phyloP scores from a whole-genome alignment of 2,329 filamentous ascomycete species.

The Didymella keratinophila region DNA sequence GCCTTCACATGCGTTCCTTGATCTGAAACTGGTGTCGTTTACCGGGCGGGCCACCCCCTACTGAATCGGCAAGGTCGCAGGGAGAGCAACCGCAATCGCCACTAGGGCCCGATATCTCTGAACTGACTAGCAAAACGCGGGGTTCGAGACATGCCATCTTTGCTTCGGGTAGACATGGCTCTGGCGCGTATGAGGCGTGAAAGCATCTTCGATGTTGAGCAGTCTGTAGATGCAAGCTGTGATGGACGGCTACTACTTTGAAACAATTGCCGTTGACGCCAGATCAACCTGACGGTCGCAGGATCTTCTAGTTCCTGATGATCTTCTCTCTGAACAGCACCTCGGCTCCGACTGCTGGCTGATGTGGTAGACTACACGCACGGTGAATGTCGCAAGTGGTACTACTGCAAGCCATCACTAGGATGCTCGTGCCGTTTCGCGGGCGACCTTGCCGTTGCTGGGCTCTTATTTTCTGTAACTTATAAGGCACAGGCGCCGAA shows the following conservation, averaged over 20 bases:
- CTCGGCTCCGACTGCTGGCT: slow-evolving; percentile 5
- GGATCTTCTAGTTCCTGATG: neutral
- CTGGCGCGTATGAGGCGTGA: slow-evolving; percentile 6
- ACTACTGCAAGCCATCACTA: slow-evolving; percentile 27
- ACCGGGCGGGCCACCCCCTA: slow-evolving; percentile 9
- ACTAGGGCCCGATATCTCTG: slow-evolving; percentile 4
- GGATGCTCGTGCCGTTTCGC: slow-evolving; percentile 12
- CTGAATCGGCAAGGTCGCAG: slow-evolving; percentile 11
- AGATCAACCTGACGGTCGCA: neutral
- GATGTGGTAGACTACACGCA: neutral
- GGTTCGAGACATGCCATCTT: slow-evolving; percentile 17
- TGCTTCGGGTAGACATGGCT: slow-evolving; percentile 7
- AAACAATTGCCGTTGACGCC: neutral
- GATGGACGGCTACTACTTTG: neutral
- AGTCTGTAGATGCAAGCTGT: neutral
- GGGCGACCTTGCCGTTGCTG: slow-evolving; percentile 16
- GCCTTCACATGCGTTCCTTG: slow-evolving; percentile 14
- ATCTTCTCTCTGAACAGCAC: slow-evolving; percentile 2
- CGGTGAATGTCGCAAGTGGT: slow-evolving; percentile 5
- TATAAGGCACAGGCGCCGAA: neutral
- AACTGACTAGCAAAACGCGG: slow-evolving; percentile 25
- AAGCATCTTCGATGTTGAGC: neutral
- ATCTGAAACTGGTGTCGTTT: slow-evolving; percentile 18
- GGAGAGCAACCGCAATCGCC: neutral
- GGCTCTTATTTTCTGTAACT: neutral